Percentiles rank a stretch among this genome's conserved stretches.
These are phyloP conservation scores for Mimosa bimucronata DNA, from an alignment of 306 rosid species.

Conservation along the genomic window DNA sequence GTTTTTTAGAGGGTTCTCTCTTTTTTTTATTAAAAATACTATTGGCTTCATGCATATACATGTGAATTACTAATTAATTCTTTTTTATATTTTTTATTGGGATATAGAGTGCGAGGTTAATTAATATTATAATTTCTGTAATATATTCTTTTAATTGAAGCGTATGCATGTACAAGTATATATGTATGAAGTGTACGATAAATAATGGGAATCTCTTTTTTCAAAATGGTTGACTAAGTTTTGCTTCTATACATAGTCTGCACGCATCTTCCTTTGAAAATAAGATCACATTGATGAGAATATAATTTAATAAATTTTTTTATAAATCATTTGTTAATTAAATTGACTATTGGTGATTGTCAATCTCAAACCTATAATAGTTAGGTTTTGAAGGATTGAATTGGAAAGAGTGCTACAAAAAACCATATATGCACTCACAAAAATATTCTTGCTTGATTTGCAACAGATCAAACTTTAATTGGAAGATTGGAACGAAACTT, in stretches of 20 bases:
- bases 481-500: not conserved
- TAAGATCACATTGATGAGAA: conserved; percentile 11
- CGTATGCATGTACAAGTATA: not conserved
- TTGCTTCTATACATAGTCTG: conserved; percentile 31
- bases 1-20: too few species aligned
- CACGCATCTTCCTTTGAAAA: conserved; percentile 39
- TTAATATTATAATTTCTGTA: not conserved
- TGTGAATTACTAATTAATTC: not conserved
- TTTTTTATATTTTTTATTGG: not conserved
- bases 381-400: not conserved
- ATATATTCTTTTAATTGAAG: not conserved
- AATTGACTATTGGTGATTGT: conserved; percentile 30
- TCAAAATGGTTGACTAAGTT: conserved; percentile 22
- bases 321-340: not conserved
- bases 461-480: not conserved
- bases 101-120: not conserved
- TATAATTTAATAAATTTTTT: not conserved
- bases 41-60: not conserved
- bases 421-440: not conserved
- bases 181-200: not conserved
- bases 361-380: not conserved
- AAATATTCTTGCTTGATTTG: not conserved
- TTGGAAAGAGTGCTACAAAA: not conserved
- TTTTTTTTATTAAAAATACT: not conserved
- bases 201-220: conserved; percentile 15